A percentile compares a stretch with the other conserved stretches of the same genome.
Conservation (phyloP, 768 basidiomycete genomes). For the Terana coerulea region DNA sequence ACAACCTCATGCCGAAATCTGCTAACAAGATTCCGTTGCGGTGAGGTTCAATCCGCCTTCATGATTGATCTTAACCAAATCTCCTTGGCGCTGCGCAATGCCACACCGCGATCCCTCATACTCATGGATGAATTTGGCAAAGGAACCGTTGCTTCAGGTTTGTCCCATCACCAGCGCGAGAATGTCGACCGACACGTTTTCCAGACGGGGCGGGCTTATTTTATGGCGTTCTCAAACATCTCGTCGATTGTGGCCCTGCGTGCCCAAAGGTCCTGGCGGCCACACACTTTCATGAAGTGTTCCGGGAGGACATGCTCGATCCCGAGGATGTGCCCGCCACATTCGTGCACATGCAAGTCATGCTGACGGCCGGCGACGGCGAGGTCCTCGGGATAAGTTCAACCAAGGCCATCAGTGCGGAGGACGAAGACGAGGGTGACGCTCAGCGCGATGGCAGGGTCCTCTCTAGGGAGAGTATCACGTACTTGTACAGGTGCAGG, state of each 20-base stretch:
- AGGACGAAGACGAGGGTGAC: conserved; percentile 20
- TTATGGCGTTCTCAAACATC: conserved; percentile 76
- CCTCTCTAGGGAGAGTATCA: conserved; percentile 64
- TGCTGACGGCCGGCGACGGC: conserved; percentile 61
- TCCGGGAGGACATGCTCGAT: conserved; percentile 61
- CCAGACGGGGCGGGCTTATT: conserved; percentile 92
- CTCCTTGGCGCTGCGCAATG: conserved; percentile 81
- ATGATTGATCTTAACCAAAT: conserved; percentile 98
- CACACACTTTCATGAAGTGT: conserved; percentile 93
- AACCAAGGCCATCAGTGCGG: conserved; percentile 12
- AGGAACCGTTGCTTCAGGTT: conserved; percentile 81
- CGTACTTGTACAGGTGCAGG: conserved; percentile 84
- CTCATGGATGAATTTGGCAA: conserved; percentile 97
- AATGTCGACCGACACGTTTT: conserved; percentile 12
- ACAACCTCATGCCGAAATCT: not conserved
- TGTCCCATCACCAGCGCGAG: conserved; percentile 29
- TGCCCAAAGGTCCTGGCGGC: conserved; percentile 84
- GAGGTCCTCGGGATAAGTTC: conserved; percentile 27
- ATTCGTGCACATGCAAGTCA: conserved; percentile 88
- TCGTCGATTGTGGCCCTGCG: conserved; percentile 58
- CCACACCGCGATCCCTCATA: conserved; percentile 79
- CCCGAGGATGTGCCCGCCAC: conserved; percentile 52
- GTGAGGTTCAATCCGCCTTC: conserved; percentile 83
- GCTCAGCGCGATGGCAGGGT: conserved; percentile 17
- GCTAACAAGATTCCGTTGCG: not conserved